These are phyloP conservation scores for Coemansia sp. DNA, from an alignment of 192 early-diverging fungal genomes.

Conservation along the genomic window DNA sequence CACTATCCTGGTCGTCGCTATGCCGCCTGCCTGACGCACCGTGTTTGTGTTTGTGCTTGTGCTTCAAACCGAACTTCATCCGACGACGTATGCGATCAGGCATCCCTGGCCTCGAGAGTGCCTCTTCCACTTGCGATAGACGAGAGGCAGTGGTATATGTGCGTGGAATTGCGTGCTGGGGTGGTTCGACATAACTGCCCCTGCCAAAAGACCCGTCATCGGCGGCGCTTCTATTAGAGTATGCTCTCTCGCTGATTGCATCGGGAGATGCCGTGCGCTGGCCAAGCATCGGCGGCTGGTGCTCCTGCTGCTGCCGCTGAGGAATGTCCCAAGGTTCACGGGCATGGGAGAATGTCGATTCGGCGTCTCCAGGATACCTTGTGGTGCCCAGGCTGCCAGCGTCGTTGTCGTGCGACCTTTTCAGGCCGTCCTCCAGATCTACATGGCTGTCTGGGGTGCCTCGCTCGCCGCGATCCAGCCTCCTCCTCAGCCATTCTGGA, in stretches of 20 bases:
- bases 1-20: neutral
- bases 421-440: slow-evolving; percentile 10
- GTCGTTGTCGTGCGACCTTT: neutral
- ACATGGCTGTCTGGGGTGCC: neutral
- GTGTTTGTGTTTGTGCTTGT: neutral
- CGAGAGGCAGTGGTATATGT: slow-evolving; percentile 42
- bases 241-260: neutral
- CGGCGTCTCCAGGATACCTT: neutral
- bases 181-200: neutral
- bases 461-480: slow-evolving; percentile 13
- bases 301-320: neutral
- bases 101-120: slow-evolving; percentile 7
- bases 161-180: slow-evolving; percentile 26
- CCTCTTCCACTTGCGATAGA: slow-evolving; percentile 32
- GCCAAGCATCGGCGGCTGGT: neutral
- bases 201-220: neutral
- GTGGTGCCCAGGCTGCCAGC: neutral
- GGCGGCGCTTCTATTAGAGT: neutral
- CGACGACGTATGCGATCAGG: slow-evolving; percentile 25
- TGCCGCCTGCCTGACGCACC: neutral
- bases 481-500: slow-evolving; percentile 38
- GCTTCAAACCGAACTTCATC: neutral
- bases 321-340: neutral
- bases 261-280: neutral
- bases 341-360: neutral